A percentile compares a stretch with the other conserved stretches of the same genome.
Conservation (phyloP, 148 eudicot species). For the Diospyros lotus region DNA sequence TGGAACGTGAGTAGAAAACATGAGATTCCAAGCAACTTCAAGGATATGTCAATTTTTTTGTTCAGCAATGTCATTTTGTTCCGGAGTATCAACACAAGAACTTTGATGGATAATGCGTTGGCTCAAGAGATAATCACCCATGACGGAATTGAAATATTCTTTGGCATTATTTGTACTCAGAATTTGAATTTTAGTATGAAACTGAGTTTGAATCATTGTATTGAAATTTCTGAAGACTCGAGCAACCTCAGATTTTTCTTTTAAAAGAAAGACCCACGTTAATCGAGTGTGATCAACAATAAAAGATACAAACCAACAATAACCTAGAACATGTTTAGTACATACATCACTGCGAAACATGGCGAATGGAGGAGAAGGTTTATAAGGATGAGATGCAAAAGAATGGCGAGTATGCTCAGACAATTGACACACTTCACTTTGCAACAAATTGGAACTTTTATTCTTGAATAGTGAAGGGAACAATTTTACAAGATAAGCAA, state of each 20-base stretch:
- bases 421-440: slow-evolving; percentile 1
- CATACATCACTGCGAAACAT: slow-evolving; percentile 3
- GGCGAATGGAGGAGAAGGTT: not conserved
- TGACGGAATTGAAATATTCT: not conserved
- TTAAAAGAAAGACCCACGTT: not conserved
- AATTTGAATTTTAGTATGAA: not conserved
- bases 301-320: not conserved
- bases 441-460: not conserved
- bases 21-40: not conserved
- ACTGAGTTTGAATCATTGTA: not conserved
- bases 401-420: not conserved
- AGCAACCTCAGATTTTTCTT: not conserved
- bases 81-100: slow-evolving; percentile 1
- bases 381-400: not conserved
- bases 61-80: too few species aligned
- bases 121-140: not conserved
- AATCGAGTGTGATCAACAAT: slow-evolving; percentile 2
- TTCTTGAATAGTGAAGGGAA: not conserved
- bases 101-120: not conserved
- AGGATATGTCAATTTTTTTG: not conserved
- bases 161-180: slow-evolving; percentile 1
- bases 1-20: not conserved
- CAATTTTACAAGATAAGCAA: not conserved
- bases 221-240: not conserved
- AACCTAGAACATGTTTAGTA: not conserved